These are phyloP conservation scores for Paraphoma sp. DNA, from an alignment of 2,329 filamentous ascomycete genomes.

Conservation along the genomic window DNA sequence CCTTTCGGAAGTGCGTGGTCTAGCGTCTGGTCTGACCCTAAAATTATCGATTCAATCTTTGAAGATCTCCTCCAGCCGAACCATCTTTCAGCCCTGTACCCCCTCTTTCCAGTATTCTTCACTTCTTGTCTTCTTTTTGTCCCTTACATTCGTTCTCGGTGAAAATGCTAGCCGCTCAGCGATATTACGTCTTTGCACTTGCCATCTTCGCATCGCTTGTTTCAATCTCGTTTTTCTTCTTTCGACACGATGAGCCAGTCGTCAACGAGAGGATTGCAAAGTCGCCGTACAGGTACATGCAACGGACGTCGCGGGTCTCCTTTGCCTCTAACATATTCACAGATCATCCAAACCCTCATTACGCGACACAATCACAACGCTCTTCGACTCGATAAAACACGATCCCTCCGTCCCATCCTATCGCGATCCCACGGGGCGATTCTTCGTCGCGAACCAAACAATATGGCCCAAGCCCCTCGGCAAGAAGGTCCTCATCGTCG, in stretches of 20 bases:
- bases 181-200: constrained; percentile 14
- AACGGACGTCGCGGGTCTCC: background rate
- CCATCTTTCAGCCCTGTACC: background rate
- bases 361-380: constrained; percentile 17
- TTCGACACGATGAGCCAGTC: constrained; percentile 7
- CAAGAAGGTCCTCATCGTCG: constrained; percentile 12
- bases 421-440: constrained; percentile 17
- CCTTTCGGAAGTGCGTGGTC: background rate
- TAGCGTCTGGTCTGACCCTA: background rate
- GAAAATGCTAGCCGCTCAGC: constrained; percentile 22
- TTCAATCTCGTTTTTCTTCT: constrained; percentile 16
- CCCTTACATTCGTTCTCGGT: background rate
- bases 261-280: constrained; percentile 8
- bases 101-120: background rate
- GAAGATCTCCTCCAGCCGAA: background rate
- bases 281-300: constrained; percentile 14
- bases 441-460: constrained; percentile 8
- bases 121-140: background rate
- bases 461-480: constrained; percentile 32
- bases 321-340: background rate
- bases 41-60: background rate
- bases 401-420: constrained; percentile 15
- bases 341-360: constrained; percentile 12
- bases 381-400: constrained; percentile 23
- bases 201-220: constrained; percentile 17